A percentile compares a stretch with the other conserved stretches of the same genome.
Conservation (phyloP, 1,284 basidiomycete genomes). For the Acaromyces ingoldii region DNA sequence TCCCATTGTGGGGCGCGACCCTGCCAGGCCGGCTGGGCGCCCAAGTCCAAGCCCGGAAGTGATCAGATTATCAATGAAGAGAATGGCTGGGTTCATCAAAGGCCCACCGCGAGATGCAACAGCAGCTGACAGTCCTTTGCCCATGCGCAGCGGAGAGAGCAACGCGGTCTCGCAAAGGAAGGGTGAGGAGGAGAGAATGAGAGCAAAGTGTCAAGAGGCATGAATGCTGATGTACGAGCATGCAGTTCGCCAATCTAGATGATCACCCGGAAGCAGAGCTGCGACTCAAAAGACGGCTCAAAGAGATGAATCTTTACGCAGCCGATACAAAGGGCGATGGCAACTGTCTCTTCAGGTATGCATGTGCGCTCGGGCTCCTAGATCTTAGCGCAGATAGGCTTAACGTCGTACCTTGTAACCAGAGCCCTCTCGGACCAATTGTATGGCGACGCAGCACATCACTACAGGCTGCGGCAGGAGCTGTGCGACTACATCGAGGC, state of each 20-base stretch:
- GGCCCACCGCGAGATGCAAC: too few species aligned
- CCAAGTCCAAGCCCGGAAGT: too few species aligned
- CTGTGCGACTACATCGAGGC: slow-evolving; percentile 71
- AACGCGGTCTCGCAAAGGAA: not conserved
- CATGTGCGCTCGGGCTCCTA: slow-evolving; percentile 3
- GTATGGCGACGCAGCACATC: slow-evolving; percentile 68
- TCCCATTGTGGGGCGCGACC: too few species aligned
- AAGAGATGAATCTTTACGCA: slow-evolving; percentile 45
- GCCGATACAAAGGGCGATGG: slow-evolving; percentile 48
- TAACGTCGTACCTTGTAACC: not conserved
- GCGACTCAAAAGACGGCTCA: slow-evolving; percentile 40
- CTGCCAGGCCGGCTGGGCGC: too few species aligned
- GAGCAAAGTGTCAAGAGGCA: not conserved
- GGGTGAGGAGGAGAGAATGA: slow-evolving; percentile 1
- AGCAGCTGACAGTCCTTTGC: too few species aligned
- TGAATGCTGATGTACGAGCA: not conserved
- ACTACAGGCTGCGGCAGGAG: slow-evolving; percentile 66
- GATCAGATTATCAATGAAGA: too few species aligned
- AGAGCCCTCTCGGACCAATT: slow-evolving; percentile 59
- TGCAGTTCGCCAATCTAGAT: slow-evolving; percentile 28
- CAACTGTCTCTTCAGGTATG: slow-evolving; percentile 49
- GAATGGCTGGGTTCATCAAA: too few species aligned
- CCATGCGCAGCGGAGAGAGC: not conserved
- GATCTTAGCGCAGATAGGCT: too few species aligned
- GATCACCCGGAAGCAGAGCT: slow-evolving; percentile 42